phyloP scores from a whole-genome alignment of 768 basidiomycete species.

The Russula brevipes region DNA sequence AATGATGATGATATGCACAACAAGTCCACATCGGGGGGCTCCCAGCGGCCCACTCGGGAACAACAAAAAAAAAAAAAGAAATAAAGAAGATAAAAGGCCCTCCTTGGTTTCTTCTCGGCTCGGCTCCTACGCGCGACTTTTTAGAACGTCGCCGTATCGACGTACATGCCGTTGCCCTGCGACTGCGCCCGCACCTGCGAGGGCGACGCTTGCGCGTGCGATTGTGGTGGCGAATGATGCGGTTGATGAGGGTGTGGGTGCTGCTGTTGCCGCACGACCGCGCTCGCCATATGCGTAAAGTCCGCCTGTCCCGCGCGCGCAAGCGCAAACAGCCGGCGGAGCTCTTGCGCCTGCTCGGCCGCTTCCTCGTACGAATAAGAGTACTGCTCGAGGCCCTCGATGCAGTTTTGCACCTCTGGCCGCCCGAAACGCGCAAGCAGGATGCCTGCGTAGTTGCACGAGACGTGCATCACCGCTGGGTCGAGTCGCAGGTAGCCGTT shows the following conservation, averaged over 20 bases:
- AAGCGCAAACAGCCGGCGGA: constrained; percentile 47
- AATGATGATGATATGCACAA: background rate
- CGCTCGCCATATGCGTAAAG: constrained; percentile 40
- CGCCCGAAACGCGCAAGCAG: constrained; percentile 79
- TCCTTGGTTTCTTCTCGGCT: background rate
- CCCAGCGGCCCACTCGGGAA: too few species aligned
- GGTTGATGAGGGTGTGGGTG: background rate
- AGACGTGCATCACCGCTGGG: constrained; percentile 85
- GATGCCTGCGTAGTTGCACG: constrained; percentile 77
- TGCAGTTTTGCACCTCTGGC: constrained; percentile 77
- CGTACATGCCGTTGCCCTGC: constrained; percentile 19
- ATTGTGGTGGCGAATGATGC: constrained; percentile 9
- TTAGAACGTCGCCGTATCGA: constrained; percentile 18
- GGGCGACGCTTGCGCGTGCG: background rate
- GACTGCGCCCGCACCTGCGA: background rate
- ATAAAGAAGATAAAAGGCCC: background rate
- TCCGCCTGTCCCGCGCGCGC: constrained; percentile 36
- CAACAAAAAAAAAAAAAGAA: background rate
- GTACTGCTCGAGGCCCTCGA: constrained; percentile 83
- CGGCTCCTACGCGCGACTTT: background rate
- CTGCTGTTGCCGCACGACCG: constrained; percentile 29
- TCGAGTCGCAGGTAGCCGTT: constrained; percentile 88
- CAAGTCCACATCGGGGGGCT: too few species aligned
- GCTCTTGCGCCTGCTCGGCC: constrained; percentile 67
- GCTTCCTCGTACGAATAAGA: constrained; percentile 84